Conservation (phyloP, 2,329 filamentous ascomycete genomes). For the Neonectria sp. region DNA sequence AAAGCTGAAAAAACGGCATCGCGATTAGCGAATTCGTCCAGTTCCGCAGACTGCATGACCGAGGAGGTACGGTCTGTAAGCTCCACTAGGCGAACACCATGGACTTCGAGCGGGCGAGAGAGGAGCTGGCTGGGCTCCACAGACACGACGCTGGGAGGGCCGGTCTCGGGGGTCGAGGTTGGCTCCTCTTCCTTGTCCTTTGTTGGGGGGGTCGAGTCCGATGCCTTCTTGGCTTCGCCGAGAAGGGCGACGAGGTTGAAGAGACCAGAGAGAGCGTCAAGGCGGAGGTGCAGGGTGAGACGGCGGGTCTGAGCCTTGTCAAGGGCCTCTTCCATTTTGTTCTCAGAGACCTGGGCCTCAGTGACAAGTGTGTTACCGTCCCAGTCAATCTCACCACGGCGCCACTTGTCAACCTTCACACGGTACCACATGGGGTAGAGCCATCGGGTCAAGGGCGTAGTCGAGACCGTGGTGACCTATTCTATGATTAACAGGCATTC, state of each 20-base stretch:
- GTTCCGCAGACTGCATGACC: conserved; percentile 93
- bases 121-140: conserved; percentile 4
- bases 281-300: conserved; percentile 47
- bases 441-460: conserved; percentile 80
- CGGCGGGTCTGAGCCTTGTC: conserved; percentile 47
- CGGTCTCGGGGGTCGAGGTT: conserved; percentile 4
- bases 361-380: conserved; percentile 59
- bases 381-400: conserved; percentile 93
- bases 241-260: conserved; percentile 50
- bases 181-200: conserved; percentile 22
- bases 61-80: conserved; percentile 94
- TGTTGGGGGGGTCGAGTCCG: background rate
- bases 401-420: conserved; percentile 69
- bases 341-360: conserved; percentile 44
- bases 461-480: conserved; percentile 82
- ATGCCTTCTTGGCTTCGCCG: conserved; percentile 38
- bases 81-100: conserved; percentile 88
- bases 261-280: conserved; percentile 48
- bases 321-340: conserved; percentile 46
- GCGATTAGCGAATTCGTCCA: conserved; percentile 78
- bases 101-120: conserved; percentile 54
- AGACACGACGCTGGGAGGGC: background rate
- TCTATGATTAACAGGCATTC: conserved; percentile 7
- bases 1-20: conserved; percentile 95
- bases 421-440: conserved; percentile 80